Base-by-base conservation (phyloP, 441 rosid species). In the Bocquillonia castaneifolia region DNA sequence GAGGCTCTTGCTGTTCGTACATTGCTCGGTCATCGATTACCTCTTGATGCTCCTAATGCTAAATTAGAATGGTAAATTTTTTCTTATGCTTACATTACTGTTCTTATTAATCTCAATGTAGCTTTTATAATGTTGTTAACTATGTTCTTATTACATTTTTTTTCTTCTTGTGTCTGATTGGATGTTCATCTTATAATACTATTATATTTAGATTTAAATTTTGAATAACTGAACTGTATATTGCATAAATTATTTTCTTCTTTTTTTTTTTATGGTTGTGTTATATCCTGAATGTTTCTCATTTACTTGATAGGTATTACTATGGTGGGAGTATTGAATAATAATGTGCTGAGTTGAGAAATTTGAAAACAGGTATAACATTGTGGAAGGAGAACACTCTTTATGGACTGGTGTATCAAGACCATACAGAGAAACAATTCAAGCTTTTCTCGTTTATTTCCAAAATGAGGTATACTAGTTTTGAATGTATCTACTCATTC, bases 1-100 rank as follows among this genome's bases (percentile, higher is more conserved):
- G 98, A 93, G 79, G 98, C 98, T 52, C 87, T 89, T 68, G 93
- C 98, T 40, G 97, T 93, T 64, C 82, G 96, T n/a, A 80, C 80
- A 52, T 82, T 93, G 80, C 93, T 93, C 31, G 98, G 98, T 28
- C 87, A 93, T 81, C 96, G 98, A 29, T 82, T 93, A 71, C 85
- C 93, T 48, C 68, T 83, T 36, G 86, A 91, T 77, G 71, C 88
- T 0, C 77, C 62, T 8, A 72, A 60, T 53, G 94, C 98, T 70
- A 93, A 93, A 78, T 80, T 88, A 56, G 93, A 91, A 78, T 93
- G 98, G 98, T 93, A 85, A 22, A 54, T 17, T 68, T n/a, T n/a
- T n/a, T n/a, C n/a, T n/a, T n/a, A n/a, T n/a, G n/a, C n/a, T n/a
- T n/a, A n/a, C n/a, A n/a, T n/a, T n/a, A n/a, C n/a, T n/a, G n/a